These are phyloP conservation scores for Domatiomyces globalis DNA, from an alignment of 2,329 filamentous ascomycete species.

Conservation along the genomic window DNA sequence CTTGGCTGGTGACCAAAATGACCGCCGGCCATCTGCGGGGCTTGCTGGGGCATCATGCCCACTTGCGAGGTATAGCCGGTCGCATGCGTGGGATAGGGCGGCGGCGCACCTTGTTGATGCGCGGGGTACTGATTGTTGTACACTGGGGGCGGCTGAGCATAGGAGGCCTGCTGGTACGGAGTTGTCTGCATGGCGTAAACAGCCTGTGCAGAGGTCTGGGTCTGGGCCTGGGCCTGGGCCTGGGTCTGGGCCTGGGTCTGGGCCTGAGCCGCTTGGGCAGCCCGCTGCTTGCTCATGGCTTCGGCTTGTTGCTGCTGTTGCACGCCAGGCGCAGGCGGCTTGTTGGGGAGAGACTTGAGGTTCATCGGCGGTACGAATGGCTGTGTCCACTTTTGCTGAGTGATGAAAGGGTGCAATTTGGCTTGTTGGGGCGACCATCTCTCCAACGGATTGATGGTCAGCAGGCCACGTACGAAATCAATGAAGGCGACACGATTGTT, in stretches of 20 bases:
- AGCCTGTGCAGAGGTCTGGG: conserved; percentile 51
- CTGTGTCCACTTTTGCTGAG: conserved; percentile 90
- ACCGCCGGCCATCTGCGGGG: conserved; percentile 50
- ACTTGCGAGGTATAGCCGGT: conserved; percentile 58
- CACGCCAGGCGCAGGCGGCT: conserved; percentile 81
- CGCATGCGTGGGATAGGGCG: conserved; percentile 63
- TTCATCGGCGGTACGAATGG: conserved; percentile 97
- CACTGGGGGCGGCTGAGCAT: conserved; percentile 45
- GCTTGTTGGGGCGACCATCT: conserved; percentile 97
- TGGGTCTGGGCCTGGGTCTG: conserved; percentile 38
- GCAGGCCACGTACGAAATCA: conserved; percentile 83
- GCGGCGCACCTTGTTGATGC: conserved; percentile 55
- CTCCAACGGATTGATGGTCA: conserved; percentile 91
- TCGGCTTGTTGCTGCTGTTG: conserved; percentile 94
- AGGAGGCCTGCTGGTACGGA: conserved; percentile 37
- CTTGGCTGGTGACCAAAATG: conserved; percentile 54
- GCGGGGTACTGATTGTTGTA: conserved; percentile 67
- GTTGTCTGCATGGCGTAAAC: conserved; percentile 51
- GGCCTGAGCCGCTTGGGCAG: conserved; percentile 34
- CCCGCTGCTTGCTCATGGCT: conserved; percentile 81
- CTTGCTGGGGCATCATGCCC: conserved; percentile 49
- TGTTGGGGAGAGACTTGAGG: conserved; percentile 72
- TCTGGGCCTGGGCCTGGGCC: conserved; percentile 47
- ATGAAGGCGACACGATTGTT: conserved; percentile 96
- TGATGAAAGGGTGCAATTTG: conserved; percentile 95